Evolutionary conservation across 176 grass and related monocot genomes (phyloP).

Genomic region (Phoenix dactylifera): DNA sequence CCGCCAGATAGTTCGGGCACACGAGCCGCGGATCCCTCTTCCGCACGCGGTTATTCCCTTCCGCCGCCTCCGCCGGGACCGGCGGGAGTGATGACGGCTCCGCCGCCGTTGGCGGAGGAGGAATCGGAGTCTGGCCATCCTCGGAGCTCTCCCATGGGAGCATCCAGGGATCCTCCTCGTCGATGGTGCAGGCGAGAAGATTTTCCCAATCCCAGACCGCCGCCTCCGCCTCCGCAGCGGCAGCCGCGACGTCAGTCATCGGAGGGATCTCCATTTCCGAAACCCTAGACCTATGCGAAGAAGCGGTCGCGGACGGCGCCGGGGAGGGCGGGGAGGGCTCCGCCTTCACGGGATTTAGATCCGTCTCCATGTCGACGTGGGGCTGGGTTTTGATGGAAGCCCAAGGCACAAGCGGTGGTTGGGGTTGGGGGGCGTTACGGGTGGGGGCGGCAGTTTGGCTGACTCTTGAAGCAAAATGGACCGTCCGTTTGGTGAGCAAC

Average conservation of each 20-base stretch:
- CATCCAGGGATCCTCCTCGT: conserved; percentile 32
- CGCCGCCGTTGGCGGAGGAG: conserved; percentile 2
- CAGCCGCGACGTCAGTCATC: neutral
- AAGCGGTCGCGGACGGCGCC: neutral
- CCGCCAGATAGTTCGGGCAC: conserved; percentile 89
- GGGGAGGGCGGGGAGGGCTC: neutral
- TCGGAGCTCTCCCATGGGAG: conserved; percentile 37
- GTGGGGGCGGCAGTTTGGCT: neutral
- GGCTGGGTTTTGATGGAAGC: too few species aligned
- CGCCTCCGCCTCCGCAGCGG: conserved; percentile 14
- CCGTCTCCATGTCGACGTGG: too few species aligned
- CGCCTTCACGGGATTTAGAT: conserved; percentile 13
- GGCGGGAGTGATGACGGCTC: conserved; percentile 5
- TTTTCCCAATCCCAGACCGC: conserved; percentile 64
- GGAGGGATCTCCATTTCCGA: conserved; percentile 31
- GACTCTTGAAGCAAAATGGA: conserved; percentile 28
- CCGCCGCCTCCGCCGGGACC: neutral
- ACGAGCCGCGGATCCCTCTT: conserved; percentile 83
- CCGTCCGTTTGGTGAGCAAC: neutral
- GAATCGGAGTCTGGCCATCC: too few species aligned
- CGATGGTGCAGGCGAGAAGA: conserved; percentile 54
- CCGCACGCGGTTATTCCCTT: conserved; percentile 39
- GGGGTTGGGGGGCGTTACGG: neutral
- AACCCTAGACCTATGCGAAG: too few species aligned
- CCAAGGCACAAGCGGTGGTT: neutral